A percentile compares a stretch with the other conserved stretches of the same genome.
Evolutionary conservation across 78 protist species (phyloP).

Genomic region (Guillardia theta): DNA sequence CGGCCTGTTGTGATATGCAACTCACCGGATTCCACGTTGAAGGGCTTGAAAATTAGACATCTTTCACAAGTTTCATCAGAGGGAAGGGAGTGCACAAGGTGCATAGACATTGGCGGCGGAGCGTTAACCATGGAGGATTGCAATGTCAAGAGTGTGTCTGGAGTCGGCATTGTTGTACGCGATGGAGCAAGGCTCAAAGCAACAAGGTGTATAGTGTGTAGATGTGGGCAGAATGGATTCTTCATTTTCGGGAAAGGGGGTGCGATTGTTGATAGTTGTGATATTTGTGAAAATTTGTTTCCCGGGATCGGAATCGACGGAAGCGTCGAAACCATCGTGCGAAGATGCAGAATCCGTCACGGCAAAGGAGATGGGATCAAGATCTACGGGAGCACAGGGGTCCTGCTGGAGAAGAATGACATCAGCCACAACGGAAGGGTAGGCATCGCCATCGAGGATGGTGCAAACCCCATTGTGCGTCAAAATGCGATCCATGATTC

Average conservation of each 20-base stretch:
- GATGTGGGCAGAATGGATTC: constrained; percentile 16
- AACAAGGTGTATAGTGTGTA: not conserved
- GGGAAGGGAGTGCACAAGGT: not conserved
- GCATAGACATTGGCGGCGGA: not conserved
- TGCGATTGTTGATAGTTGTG: not conserved
- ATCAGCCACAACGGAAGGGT: not conserved
- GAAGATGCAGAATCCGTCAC: not conserved
- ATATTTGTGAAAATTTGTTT: not conserved
- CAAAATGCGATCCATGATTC: constrained; percentile 14
- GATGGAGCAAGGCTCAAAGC: not conserved
- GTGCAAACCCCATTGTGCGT: not conserved
- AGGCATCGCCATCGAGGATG: constrained; percentile 4
- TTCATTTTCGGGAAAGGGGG: not conserved
- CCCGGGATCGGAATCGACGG: constrained; percentile 11
- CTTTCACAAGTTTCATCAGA: not conserved
- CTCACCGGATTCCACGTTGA: not conserved
- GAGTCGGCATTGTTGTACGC: not conserved
- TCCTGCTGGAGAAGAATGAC: not conserved
- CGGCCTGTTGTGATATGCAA: not conserved
- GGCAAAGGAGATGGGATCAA: constrained; percentile 22
- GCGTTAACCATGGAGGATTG: not conserved
- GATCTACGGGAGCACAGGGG: not conserved
- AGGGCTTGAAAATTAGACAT: not conserved
- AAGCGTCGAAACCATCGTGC: not conserved
- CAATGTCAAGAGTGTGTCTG: not conserved